Evolutionary conservation across 257 asterid genomes (phyloP).

Genomic region (Solanum chilense): DNA sequence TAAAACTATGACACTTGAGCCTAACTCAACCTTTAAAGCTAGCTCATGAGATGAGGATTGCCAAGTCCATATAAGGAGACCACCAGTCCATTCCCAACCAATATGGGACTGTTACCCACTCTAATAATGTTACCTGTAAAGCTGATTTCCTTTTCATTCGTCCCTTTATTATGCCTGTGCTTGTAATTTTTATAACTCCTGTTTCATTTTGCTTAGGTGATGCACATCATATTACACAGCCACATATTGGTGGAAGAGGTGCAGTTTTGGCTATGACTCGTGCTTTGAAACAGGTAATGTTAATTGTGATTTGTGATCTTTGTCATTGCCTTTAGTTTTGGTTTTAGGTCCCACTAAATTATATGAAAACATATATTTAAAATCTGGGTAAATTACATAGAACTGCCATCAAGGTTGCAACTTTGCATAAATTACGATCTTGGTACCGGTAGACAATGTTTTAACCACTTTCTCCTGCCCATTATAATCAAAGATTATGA

Average conservation of each 20-base stretch:
- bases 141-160: neutral
- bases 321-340: neutral
- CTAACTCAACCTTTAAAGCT: too few species aligned
- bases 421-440: neutral
- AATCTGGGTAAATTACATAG: neutral
- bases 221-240: constrained; percentile 92
- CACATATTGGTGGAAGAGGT: constrained; percentile 85
- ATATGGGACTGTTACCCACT: too few species aligned
- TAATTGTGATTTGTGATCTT: neutral
- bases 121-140: neutral
- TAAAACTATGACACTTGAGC: too few species aligned
- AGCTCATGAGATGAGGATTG: too few species aligned
- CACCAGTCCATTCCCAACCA: too few species aligned
- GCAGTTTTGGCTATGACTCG: constrained; percentile 87
- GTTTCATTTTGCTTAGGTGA: constrained; percentile 48
- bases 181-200: neutral
- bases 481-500: neutral
- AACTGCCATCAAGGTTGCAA: neutral
- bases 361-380: neutral
- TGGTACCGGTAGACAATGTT: neutral
- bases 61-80: too few species aligned
- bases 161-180: neutral
- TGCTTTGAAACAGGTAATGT: constrained; percentile 68
- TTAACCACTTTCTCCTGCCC: neutral
- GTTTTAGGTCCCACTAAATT: neutral